Evolutionary conservation across 257 asterid species (phyloP), one percentile per base, ranked within the genome.

Genomic region (Solanum sejunctum): DNA sequence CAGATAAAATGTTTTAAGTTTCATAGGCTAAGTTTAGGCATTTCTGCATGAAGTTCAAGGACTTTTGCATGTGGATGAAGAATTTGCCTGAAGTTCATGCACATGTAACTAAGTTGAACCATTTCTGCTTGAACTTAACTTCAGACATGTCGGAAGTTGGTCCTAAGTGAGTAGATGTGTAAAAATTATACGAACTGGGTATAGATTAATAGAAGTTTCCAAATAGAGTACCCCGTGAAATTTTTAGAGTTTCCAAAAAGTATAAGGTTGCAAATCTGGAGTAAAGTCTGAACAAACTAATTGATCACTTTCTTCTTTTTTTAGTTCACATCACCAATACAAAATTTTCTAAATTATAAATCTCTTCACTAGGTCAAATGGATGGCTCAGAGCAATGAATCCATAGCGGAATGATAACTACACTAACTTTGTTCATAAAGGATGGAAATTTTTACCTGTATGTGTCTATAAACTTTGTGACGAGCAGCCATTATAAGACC

Each of bases 401-500:
- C 32, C 54, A 36, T 69, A 52, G 45, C 57, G 10, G 63, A 21
- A 15, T 21, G 84, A 28, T 2, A 82, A 39, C 72, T 45, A 16
- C 4, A 2, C 83, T 78, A 28, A 16, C n/a, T 52, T 78, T 47
- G 64, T 28, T 16, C 64, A 66, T 73, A 57, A 77, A 72, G 71
- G 61, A 73, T 67, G 66, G 23, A 63, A 7, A 7, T 10, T 54
- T 18, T 86, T 84, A 96, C 99, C 98, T 85, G 98, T 41, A 96
- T 78, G 84, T 93, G 93, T 84, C 88, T 88, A 87, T 93, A 83
- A 23, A 87, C 91, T 91, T 88, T 96, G 92, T 96, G 99, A 87
- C 98, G 98, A 87, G 94, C 98, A 89, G 94, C 99, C 99, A 96
- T 96, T 45, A 96, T 72, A 61, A 93, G 87, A 32, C 98, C 99